Evolutionary conservation across 495 filamentous ascomycete genomes (phyloP).

Genomic region (Penicillium dipodomyicola): DNA sequence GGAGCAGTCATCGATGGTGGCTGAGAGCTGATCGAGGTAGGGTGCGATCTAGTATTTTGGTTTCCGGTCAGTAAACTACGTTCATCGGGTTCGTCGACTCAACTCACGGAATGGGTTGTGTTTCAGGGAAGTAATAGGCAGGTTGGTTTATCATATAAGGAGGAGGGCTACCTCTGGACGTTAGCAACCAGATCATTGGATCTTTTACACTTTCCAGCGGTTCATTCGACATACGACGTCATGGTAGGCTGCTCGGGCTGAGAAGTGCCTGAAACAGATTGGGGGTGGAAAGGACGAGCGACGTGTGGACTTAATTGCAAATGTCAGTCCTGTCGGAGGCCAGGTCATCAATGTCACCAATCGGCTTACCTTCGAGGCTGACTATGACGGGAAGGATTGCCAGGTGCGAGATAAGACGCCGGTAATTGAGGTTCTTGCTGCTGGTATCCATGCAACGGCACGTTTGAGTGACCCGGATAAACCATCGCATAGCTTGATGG

Average conservation of each 20-base stretch:
- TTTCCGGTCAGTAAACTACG: constrained; percentile 4
- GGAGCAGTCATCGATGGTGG: constrained; percentile 28
- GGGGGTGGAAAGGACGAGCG: constrained; percentile 18
- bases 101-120: constrained; percentile 24
- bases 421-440: constrained; percentile 14
- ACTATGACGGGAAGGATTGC: constrained; percentile 15
- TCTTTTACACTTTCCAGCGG: background rate
- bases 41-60: constrained; percentile 17
- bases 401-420: constrained; percentile 21
- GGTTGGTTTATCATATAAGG: constrained; percentile 30
- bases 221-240: constrained; percentile 22
- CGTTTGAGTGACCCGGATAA: constrained; percentile 17
- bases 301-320: constrained; percentile 18
- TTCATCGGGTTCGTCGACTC: background rate
- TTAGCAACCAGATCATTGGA: background rate
- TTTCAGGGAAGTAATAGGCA: constrained; percentile 24
- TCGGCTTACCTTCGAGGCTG: constrained; percentile 21
- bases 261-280: constrained; percentile 7
- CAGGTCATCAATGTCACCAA: background rate
- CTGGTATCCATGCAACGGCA: constrained; percentile 14
- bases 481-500: constrained; percentile 18
- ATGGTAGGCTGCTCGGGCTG: constrained; percentile 23
- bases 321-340: background rate
- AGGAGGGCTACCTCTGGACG: constrained; percentile 3
- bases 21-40: constrained; percentile 29